These are phyloP conservation scores for Botrytis paeoniae DNA, from an alignment of 2,329 filamentous ascomycete genomes.

Conservation along the genomic window DNA sequence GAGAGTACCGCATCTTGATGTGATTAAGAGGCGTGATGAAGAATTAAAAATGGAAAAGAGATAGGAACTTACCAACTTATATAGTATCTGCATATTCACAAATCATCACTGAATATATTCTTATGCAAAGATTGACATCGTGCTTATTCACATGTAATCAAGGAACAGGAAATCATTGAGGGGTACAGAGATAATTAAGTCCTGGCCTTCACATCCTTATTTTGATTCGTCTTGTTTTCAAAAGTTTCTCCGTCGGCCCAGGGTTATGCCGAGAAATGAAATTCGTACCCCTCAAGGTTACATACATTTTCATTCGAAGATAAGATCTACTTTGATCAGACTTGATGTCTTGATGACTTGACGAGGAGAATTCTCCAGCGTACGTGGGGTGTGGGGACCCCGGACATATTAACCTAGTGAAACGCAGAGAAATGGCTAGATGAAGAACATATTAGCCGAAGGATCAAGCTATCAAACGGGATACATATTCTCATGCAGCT, in stretches of 20 bases:
- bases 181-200: background rate
- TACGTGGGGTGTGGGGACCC: background rate
- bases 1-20: constrained; percentile 1
- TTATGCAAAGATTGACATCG: background rate
- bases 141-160: background rate
- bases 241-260: constrained; percentile 10
- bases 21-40: background rate
- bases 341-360: background rate
- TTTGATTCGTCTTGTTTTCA: background rate
- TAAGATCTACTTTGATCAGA: background rate
- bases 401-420: background rate
- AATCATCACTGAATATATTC: background rate
- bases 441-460: background rate
- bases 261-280: background rate
- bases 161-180: background rate
- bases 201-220: background rate
- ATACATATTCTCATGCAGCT: background rate
- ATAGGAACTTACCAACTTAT: background rate
- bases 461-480: background rate
- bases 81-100: background rate
- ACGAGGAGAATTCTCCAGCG: background rate
- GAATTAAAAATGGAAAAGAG: background rate
- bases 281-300: background rate
- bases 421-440: background rate
- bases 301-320: background rate